A percentile compares a stretch with the other conserved stretches of the same genome.
phyloP scores from a whole-genome alignment of 1,139 yeast species.

The Taphrina confusa region DNA sequence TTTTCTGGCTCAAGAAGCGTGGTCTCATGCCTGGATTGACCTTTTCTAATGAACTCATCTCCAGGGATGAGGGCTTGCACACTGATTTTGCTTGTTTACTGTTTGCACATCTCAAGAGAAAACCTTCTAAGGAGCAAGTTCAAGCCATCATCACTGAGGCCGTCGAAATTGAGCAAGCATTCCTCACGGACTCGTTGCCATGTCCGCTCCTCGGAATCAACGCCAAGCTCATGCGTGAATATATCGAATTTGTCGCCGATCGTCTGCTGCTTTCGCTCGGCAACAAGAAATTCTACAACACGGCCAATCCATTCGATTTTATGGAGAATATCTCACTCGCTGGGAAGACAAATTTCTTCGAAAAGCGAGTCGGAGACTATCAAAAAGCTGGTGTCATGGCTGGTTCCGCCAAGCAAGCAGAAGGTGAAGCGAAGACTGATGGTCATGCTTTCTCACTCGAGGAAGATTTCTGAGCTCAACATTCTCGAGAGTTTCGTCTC shows the following conservation, averaged over 20 bases:
- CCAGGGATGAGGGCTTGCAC: constrained; percentile 98
- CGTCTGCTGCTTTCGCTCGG: constrained; percentile 87
- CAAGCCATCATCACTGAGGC: constrained; percentile 91
- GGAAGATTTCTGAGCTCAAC: constrained; percentile 51
- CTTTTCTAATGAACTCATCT: constrained; percentile 91
- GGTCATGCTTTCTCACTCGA: constrained; percentile 47
- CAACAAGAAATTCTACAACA: constrained; percentile 82
- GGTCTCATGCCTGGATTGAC: constrained; percentile 99
- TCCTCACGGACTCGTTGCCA: constrained; percentile 91
- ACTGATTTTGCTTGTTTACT: constrained; percentile 96
- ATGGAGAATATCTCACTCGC: constrained; percentile 98
- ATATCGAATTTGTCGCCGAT: constrained; percentile 97
- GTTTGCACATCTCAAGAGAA: constrained; percentile 86
- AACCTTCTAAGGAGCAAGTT: constrained; percentile 77
- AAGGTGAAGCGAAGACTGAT: constrained; percentile 50
- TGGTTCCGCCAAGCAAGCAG: constrained; percentile 50
- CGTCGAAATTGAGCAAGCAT: constrained; percentile 88
- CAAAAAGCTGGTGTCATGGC: constrained; percentile 99
- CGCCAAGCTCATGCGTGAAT: constrained; percentile 87
- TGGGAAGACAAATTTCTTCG: constrained; percentile 98
- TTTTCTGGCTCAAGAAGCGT: constrained; percentile 94
- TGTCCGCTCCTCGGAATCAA: constrained; percentile 92
- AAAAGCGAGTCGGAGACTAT: constrained; percentile 97
- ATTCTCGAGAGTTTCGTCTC: neutral
- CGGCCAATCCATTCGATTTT: constrained; percentile 91